A percentile compares a stretch with the other conserved stretches of the same genome.
Evolutionary conservation across 164 flowering plant genomes (phyloP).

Genomic region (Houttuynia cordata): DNA sequence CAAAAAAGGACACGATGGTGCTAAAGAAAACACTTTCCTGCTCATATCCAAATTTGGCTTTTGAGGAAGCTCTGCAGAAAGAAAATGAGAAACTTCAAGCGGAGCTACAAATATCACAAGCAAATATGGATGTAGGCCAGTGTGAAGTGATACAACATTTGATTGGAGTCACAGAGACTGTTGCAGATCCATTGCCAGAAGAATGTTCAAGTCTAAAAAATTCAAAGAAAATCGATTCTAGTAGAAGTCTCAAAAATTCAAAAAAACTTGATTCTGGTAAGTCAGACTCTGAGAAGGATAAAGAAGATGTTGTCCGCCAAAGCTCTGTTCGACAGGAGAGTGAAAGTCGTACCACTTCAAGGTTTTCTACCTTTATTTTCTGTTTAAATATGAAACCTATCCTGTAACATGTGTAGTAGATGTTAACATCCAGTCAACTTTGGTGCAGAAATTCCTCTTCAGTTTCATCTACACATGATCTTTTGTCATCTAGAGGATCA

Average conservation of each 20-base stretch:
- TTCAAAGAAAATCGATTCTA: constrained; percentile 21
- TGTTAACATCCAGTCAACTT: neutral
- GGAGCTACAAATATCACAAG: constrained; percentile 73
- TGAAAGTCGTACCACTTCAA: constrained; percentile 26
- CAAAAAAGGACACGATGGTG: constrained; percentile 32
- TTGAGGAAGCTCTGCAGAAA: constrained; percentile 55
- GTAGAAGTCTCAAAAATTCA: constrained; percentile 22
- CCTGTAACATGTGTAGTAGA: too few species aligned
- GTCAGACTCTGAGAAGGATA: constrained; percentile 5
- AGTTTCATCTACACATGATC: constrained; percentile 56
- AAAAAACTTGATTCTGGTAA: constrained; percentile 13
- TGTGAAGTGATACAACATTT: constrained; percentile 80
- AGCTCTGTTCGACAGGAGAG: constrained; percentile 18
- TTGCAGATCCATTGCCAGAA: constrained; percentile 29
- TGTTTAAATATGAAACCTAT: too few species aligned
- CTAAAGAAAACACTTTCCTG: constrained; percentile 81
- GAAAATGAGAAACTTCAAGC: constrained; percentile 83
- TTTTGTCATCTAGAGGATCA: constrained; percentile 36
- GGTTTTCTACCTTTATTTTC: constrained; percentile 26
- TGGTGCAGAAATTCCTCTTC: constrained; percentile 52
- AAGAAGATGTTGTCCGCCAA: constrained; percentile 21
- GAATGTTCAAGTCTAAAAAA: constrained; percentile 27
- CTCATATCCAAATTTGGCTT: constrained; percentile 62
- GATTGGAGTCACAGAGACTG: constrained; percentile 64
- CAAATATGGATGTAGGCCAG: constrained; percentile 52